Evolutionary conservation across 176 grass and related monocot genomes (phyloP).

Genomic region (Aegilops umbellulata): DNA sequence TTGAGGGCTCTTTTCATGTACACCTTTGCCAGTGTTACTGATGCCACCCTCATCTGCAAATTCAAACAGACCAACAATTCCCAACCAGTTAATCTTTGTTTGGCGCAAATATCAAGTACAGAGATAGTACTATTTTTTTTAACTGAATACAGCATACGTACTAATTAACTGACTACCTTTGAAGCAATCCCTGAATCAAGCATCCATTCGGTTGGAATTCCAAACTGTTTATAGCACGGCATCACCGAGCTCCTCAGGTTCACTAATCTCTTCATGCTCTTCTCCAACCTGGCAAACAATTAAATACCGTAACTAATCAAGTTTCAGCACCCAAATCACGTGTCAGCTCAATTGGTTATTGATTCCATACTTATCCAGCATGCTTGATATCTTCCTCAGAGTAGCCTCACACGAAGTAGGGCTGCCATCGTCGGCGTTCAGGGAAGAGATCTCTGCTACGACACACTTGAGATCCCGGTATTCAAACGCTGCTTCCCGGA

Average conservation of each 20-base stretch:
- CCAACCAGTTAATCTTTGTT: not conserved
- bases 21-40: slow-evolving; percentile 74
- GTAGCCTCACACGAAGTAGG: slow-evolving; percentile 37
- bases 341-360: not conserved
- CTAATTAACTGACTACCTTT: slow-evolving; percentile 40
- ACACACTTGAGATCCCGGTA: slow-evolving; percentile 48
- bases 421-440: not conserved
- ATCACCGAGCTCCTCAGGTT: slow-evolving; percentile 59
- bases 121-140: not conserved
- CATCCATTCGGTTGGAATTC: slow-evolving; percentile 91
- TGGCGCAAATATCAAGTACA: not conserved
- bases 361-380: slow-evolving; percentile 46
- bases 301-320: not conserved
- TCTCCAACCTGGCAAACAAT: slow-evolving; percentile 65
- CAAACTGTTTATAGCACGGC: slow-evolving; percentile 69
- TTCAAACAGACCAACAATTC: not conserved
- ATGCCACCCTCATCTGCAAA: slow-evolving; percentile 71
- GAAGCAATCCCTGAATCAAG: slow-evolving; percentile 76
- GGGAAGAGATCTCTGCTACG: slow-evolving; percentile 32
- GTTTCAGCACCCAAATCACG: not conserved
- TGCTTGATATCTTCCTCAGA: slow-evolving; percentile 43
- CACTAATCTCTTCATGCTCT: slow-evolving; percentile 60
- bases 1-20: slow-evolving; percentile 72
- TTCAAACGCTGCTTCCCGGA: slow-evolving; percentile 49
- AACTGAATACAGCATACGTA: not conserved